Evolutionary conservation across 371 early-diverging fungal species (phyloP), one percentile per base, ranked within the genome.

Genomic region (Thermomucor indicae-seudaticae): DNA sequence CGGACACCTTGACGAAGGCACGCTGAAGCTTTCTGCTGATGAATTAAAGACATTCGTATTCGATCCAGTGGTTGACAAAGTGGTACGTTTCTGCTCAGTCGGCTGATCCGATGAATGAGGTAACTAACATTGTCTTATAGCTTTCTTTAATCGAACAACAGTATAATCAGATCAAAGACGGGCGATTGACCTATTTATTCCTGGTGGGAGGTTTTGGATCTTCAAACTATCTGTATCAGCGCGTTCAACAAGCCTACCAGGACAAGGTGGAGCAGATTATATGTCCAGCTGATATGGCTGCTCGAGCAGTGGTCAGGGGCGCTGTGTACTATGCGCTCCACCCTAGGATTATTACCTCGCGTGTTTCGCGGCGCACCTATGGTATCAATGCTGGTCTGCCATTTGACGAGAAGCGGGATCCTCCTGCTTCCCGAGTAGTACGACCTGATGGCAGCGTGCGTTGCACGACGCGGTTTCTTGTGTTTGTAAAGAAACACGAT

Each of bases 361-460:
- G 81, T n/a, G 68, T 81, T 11, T 72, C 76, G 20, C 67, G 79
- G n/a, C 66, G 81, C 4, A 78, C 78, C 4, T 81, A 81, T 48
- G 81, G 79, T 16, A 81, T 81, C 50, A 78, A 79, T 47, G 78
- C 79, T 5, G 81, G 79, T 0, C 60, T 78, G 31, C 81, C 81
- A 6, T 81, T 75, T 51, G 79, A 79, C 29, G 49, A 57, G 14
- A 4, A 11, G 10, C 37, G 32, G 3, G 76, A 72, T 38, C 72
- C 72, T 1, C 38, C 55, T 4, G 31, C 50, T 1, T 58, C 72
- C 14, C 64, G 67, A 3, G 57, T 70, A 1, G 48, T 67, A 1
- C 57, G 76, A 16, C 72, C 76, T 0, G 76, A 75, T 40, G 76
- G 76, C 10, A 69, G 63, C 29, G 51, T 70, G 27, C 64, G 72